Evolutionary conservation across 2,329 filamentous ascomycete genomes (phyloP).

Genomic region (Fusarium multiceps): DNA sequence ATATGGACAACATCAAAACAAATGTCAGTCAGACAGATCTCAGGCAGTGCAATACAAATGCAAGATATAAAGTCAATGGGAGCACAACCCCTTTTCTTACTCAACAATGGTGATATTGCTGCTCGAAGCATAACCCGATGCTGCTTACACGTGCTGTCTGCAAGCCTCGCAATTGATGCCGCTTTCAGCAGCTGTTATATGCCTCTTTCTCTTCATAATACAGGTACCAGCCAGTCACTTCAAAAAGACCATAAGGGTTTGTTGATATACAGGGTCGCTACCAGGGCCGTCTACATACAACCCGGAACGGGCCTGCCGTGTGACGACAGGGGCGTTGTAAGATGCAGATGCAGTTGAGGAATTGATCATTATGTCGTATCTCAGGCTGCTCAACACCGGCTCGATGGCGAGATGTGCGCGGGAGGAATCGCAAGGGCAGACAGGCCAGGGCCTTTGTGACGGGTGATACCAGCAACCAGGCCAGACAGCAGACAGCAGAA

Average conservation of each 20-base stretch:
- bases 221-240: not conserved
- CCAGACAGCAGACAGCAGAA: not conserved
- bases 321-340: slow-evolving; percentile 23
- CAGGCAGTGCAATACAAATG: slow-evolving; percentile 42
- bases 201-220: not conserved
- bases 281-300: slow-evolving; percentile 31
- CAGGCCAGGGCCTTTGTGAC: slow-evolving; percentile 24
- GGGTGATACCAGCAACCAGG: slow-evolving; percentile 36
- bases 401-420: slow-evolving; percentile 38
- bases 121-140: not conserved
- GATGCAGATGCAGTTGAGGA: slow-evolving; percentile 18
- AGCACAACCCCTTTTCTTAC: slow-evolving; percentile 33
- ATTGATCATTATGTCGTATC: slow-evolving; percentile 33
- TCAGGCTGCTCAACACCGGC: slow-evolving; percentile 25
- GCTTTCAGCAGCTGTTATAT: slow-evolving; percentile 13
- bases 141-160: not conserved
- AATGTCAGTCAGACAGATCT: slow-evolving; percentile 42
- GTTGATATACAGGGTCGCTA: slow-evolving; percentile 34
- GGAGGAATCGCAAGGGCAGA: slow-evolving; percentile 28
- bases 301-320: slow-evolving; percentile 33
- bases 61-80: slow-evolving; percentile 42
- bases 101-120: not conserved
- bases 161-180: slow-evolving; percentile 34
- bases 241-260: slow-evolving; percentile 7
- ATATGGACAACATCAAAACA: slow-evolving; percentile 9